Evolutionary conservation across 768 basidiomycete species (phyloP), one percentile per base, ranked within the genome.

Genomic region (Porpolomopsis calyptriformis): DNA sequence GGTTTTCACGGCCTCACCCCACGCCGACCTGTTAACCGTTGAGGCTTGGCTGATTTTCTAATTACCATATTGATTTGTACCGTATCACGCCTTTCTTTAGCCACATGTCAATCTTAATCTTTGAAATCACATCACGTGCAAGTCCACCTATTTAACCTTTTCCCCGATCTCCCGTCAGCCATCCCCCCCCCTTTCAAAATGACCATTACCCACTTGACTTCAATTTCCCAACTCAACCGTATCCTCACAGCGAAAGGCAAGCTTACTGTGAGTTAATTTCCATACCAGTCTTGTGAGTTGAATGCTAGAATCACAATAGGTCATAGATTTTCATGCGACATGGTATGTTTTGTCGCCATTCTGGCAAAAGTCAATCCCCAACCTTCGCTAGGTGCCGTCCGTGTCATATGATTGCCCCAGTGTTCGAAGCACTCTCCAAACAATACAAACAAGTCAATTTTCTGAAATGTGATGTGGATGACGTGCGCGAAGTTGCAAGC

Each of bases 261-360:
- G 57, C 59, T 87, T 23, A 73, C 82, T 19, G 85, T 86, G 45
- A 50, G 66, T 47, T 10, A 18, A 33, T 24, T 45, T 10, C 5
- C 10, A 19, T 18, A 4, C 20, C n/a, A 20, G 24, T 33, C 42
- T 34, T 4, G 16, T 31, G 24, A 19, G 2, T 9, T 20, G 39
- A 34, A 45, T 38, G 9, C 24, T 26, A 40, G 52, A 36, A 26
- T 20, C 25, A 26, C 48, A 45, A 19, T 40, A 86, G 85, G 80
- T 90, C 49, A 85, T 90, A 49, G 87, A 90, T 63, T 90, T 90
- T 57, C 84, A 88, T 60, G 87, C 87, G 46, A 74, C 80, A 50
- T 90, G 87, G 87, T 85, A 52, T 52, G 64, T 24, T 16, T 38
- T 33, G 27, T 50, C n/a, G 34, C 14, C 8, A 27, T 2, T 24